A percentile compares a stretch with the other conserved stretches of the same genome.
These are phyloP conservation scores for Diaporthe australafricana DNA, from an alignment of 2,329 filamentous ascomycete genomes.

Conservation along the genomic window DNA sequence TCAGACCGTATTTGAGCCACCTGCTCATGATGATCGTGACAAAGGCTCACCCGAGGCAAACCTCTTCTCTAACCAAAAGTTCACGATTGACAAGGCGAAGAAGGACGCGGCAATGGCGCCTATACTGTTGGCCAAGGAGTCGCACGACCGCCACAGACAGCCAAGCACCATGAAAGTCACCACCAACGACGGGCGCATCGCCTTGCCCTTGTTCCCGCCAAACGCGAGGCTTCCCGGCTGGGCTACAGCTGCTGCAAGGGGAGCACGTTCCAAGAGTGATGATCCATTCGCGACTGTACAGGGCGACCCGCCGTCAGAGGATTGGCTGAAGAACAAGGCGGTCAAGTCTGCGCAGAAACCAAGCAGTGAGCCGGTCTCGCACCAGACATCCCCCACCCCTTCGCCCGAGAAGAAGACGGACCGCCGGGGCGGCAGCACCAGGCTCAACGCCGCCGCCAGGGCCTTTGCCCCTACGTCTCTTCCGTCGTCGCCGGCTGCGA, in stretches of 20 bases:
- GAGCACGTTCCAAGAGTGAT: background rate
- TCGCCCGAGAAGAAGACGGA: conserved; percentile 19
- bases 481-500: conserved; percentile 2
- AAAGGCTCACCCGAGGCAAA: conserved; percentile 24
- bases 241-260: conserved; percentile 7
- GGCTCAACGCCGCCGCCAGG: conserved; percentile 39
- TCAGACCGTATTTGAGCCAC: conserved; percentile 15
- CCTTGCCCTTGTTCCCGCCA: conserved; percentile 28
- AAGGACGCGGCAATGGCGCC: background rate
- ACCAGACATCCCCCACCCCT: conserved; percentile 22
- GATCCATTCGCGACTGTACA: conserved; percentile 21
- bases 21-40: background rate
- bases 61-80: conserved; percentile 32
- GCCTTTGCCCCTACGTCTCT: conserved; percentile 36
- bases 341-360: conserved; percentile 25
- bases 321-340: conserved; percentile 14
- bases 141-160: background rate
- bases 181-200: conserved; percentile 13
- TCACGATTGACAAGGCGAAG: conserved; percentile 33
- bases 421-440: background rate
- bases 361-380: background rate
- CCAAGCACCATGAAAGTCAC: background rate
- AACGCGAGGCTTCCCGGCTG: conserved; percentile 19
- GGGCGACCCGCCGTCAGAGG: background rate
- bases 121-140: background rate